These are phyloP conservation scores for Geotrichum fermentans DNA, from an alignment of 1,139 yeast genomes.

Conservation along the genomic window DNA sequence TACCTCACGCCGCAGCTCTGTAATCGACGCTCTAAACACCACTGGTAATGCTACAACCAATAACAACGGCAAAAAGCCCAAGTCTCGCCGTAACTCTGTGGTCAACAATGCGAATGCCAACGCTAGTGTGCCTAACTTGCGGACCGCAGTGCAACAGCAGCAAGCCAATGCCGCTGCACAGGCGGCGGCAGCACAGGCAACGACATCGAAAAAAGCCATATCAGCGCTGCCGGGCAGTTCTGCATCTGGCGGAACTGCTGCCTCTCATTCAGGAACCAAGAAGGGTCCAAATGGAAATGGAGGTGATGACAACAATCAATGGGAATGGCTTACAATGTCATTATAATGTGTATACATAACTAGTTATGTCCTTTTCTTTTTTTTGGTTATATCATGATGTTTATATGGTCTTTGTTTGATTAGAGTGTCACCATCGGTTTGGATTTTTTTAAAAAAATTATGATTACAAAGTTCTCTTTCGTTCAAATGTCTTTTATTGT, in stretches of 20 bases:
- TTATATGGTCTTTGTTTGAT: not conserved
- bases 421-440: no score
- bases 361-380: not conserved
- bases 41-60: not conserved
- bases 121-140: not conserved
- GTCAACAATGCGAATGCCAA: not conserved
- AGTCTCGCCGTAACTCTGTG: not conserved
- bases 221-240: no score
- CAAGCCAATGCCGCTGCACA: constrained; percentile 1
- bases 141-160: constrained; percentile 4
- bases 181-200: constrained; percentile 10
- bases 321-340: constrained; percentile 39
- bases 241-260: no score
- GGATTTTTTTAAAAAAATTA: no score
- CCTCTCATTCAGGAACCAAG: no score
- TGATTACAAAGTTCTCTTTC: no score
- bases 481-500: no score
- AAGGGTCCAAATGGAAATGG: constrained; percentile 11
- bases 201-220: no score
- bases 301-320: constrained; percentile 28
- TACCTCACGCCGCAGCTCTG: constrained; percentile 5
- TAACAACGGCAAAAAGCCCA: not conserved
- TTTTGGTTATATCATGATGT: not conserved
- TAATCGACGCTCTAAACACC: not conserved
- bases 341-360: constrained; percentile 22